Evolutionary conservation across 148 eudicot genomes (phyloP).

Genomic region (Rhododendron griersonianum): DNA sequence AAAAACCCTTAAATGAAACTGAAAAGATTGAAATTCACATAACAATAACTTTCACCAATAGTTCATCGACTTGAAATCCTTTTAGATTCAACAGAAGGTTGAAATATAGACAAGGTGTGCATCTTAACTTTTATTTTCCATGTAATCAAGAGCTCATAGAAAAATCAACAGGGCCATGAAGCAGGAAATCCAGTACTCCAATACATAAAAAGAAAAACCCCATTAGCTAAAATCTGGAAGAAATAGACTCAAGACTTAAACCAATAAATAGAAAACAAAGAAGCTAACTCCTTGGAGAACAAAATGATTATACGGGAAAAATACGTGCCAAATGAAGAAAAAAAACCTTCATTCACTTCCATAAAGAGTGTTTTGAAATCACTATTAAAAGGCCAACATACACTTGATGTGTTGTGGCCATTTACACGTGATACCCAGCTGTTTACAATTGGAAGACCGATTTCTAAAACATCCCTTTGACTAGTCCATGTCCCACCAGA

Average conservation of each 20-base stretch:
- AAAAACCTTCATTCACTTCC: background rate
- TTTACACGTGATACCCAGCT: background rate
- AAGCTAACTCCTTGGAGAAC: background rate
- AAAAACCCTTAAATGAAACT: background rate
- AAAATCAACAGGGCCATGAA: background rate
- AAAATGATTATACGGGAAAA: background rate
- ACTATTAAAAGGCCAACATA: background rate
- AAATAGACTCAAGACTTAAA: background rate
- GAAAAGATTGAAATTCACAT: background rate
- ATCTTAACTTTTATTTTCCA: background rate
- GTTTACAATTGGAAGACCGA: background rate
- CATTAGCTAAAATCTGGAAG: background rate
- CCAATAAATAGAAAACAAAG: background rate
- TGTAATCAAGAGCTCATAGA: background rate
- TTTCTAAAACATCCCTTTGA: background rate
- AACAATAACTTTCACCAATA: background rate
- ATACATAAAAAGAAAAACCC: background rate
- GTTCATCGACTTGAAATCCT: background rate
- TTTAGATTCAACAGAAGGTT: background rate
- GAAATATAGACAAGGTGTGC: background rate
- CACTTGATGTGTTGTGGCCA: background rate
- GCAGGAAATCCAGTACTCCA: background rate
- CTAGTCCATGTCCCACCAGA: background rate
- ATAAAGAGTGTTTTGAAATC: background rate
- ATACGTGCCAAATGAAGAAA: background rate